These are phyloP conservation scores for Claviceps cyperi DNA, from an alignment of 2,329 filamentous ascomycete species.

Conservation along the genomic window DNA sequence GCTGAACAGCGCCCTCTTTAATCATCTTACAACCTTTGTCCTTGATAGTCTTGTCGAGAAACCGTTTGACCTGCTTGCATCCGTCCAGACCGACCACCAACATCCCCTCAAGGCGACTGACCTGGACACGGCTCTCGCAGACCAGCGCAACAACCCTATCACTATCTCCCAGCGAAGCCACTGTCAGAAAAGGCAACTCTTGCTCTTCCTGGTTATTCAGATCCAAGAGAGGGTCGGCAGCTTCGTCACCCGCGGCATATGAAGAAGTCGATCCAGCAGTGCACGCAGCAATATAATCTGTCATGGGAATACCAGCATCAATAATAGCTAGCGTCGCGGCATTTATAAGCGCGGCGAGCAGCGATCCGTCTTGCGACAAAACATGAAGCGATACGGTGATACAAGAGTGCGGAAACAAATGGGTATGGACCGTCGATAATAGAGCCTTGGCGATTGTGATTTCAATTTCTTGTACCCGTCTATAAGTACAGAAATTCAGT, in stretches of 20 bases:
- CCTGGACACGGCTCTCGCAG: constrained; percentile 81
- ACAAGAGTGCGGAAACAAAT: constrained; percentile 76
- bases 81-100: constrained; percentile 83
- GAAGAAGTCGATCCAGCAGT: constrained; percentile 69
- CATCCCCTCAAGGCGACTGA: constrained; percentile 76
- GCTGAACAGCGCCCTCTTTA: constrained; percentile 36
- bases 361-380: constrained; percentile 75
- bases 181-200: constrained; percentile 77
- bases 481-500: constrained; percentile 20
- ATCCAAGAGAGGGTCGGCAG: constrained; percentile 65
- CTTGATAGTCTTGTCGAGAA: constrained; percentile 68
- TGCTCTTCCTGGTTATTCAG: constrained; percentile 68
- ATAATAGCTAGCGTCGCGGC: constrained; percentile 82
- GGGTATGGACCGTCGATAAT: constrained; percentile 62
- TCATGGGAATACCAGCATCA: constrained; percentile 92
- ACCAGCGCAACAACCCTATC: constrained; percentile 68
- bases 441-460: constrained; percentile 68
- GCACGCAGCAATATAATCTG: constrained; percentile 76
- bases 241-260: constrained; percentile 49
- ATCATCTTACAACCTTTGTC: constrained; percentile 53
- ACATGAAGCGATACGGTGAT: constrained; percentile 78
- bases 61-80: constrained; percentile 69
- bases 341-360: constrained; percentile 82
- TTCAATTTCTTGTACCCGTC: constrained; percentile 68
- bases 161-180: constrained; percentile 61